Conservation (phyloP, 805 yeast species). For the Starmerella potacharoeniae region DNA sequence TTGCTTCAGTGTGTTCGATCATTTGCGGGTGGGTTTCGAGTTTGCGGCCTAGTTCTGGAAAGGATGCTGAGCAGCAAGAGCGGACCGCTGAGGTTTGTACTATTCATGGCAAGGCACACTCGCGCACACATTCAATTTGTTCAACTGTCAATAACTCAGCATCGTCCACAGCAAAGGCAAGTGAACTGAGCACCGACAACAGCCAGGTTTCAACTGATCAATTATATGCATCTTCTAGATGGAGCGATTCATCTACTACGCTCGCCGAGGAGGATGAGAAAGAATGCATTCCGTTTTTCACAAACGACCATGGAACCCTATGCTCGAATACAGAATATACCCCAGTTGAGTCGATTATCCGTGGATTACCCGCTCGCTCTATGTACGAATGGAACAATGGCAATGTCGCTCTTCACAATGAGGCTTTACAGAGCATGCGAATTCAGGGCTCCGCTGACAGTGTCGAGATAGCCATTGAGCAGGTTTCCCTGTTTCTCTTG, state of each 20-base stretch:
- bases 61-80: neutral
- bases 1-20: neutral
- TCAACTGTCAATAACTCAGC: neutral
- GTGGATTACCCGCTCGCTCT: slow-evolving; percentile 13
- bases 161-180: neutral
- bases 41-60: neutral
- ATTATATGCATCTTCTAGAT: neutral
- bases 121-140: neutral
- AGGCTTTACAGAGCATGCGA: slow-evolving; percentile 13
- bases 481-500: slow-evolving; percentile 41
- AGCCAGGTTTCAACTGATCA: neutral
- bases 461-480: slow-evolving; percentile 44
- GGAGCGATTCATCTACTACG: neutral
- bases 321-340: slow-evolving; percentile 13
- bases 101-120: neutral
- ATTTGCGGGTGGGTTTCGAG: neutral
- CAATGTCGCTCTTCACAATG: slow-evolving; percentile 11
- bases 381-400: slow-evolving; percentile 23
- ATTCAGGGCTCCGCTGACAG: slow-evolving; percentile 16
- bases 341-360: slow-evolving; percentile 7
- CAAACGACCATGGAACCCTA: slow-evolving; percentile 5
- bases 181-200: too few species aligned
- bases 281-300: slow-evolving; percentile 14
- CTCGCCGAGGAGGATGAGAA: neutral
- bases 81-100: neutral